Evolutionary conservation across 176 grass and related monocot genomes (phyloP).

Genomic region (Cenchrus fungigraminus): DNA sequence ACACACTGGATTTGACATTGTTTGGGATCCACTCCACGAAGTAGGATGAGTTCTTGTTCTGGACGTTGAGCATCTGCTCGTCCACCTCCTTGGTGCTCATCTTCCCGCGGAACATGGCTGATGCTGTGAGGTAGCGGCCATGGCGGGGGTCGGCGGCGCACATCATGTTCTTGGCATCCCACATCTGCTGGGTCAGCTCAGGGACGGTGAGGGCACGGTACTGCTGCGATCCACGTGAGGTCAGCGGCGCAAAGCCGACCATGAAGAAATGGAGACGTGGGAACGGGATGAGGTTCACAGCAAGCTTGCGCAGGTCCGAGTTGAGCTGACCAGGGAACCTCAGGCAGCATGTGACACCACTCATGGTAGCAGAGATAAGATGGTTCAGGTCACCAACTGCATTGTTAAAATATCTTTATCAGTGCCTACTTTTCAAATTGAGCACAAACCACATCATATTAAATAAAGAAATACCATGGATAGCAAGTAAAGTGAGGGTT

Average conservation of each 20-base stretch:
- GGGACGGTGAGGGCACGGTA: conserved; percentile 81
- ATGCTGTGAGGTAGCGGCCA: conserved; percentile 84
- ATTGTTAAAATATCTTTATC: conserved; percentile 24
- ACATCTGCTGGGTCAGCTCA: conserved; percentile 95
- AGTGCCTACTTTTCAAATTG: background rate
- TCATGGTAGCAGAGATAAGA: conserved; percentile 90
- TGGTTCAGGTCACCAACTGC: conserved; percentile 91
- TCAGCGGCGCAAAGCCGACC: conserved; percentile 82
- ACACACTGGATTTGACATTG: conserved; percentile 86
- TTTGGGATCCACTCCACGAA: conserved; percentile 94
- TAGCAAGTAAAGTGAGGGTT: background rate
- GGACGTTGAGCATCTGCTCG: conserved; percentile 89
- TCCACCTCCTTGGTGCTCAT: conserved; percentile 99
- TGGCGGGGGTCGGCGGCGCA: conserved; percentile 85
- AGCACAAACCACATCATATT: background rate
- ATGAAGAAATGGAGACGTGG: conserved; percentile 98
- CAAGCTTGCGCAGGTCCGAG: conserved; percentile 86
- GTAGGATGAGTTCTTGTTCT: conserved; percentile 95
- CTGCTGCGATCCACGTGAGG: conserved; percentile 77
- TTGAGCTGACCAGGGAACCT: conserved; percentile 93
- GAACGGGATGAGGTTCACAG: conserved; percentile 87
- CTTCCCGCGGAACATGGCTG: conserved; percentile 90
- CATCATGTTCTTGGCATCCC: conserved; percentile 98
- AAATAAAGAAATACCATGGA: background rate
- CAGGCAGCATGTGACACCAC: conserved; percentile 82